Conservation (phyloP, 805 yeast genomes). For the Blastobotrys mokoenaii region DNA sequence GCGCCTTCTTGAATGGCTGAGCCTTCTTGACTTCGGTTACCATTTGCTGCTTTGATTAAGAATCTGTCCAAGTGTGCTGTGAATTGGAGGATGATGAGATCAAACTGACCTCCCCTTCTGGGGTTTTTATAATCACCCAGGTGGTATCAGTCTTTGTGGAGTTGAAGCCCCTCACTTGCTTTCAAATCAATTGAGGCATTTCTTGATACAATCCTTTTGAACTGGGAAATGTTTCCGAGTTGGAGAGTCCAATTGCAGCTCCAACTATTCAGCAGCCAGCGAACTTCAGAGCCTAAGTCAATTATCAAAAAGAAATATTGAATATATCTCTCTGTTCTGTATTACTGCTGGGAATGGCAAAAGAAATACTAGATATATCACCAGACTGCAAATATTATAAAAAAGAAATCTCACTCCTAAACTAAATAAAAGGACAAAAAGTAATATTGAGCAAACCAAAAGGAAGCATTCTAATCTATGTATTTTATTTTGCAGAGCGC, state of each 20-base stretch:
- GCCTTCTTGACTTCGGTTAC: constrained; percentile 2
- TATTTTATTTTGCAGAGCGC: too few relatives aligned
- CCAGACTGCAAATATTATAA: too few relatives aligned
- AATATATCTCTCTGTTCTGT: too few relatives aligned
- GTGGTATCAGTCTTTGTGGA: neutral
- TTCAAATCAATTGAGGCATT: too few relatives aligned
- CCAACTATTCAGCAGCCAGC: neutral
- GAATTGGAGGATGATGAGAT: neutral
- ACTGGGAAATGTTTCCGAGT: neutral
- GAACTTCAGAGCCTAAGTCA: neutral
- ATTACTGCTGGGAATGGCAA: too few relatives aligned
- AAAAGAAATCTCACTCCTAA: too few relatives aligned
- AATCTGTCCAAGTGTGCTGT: neutral
- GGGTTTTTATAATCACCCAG: neutral
- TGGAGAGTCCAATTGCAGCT: neutral
- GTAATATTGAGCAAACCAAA: neutral
- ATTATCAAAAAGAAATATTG: neutral
- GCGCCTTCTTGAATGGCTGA: constrained; percentile 5
- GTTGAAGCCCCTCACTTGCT: neutral
- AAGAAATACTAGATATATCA: too few relatives aligned
- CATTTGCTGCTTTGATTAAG: neutral
- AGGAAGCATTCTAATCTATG: neutral
- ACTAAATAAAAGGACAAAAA: neutral
- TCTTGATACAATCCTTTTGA: neutral
- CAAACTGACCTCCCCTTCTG: neutral